Percentiles rank a stretch among this genome's conserved stretches.
These are phyloP conservation scores for Neurospora africana DNA, from an alignment of 495 filamentous ascomycete species.

Conservation along the genomic window DNA sequence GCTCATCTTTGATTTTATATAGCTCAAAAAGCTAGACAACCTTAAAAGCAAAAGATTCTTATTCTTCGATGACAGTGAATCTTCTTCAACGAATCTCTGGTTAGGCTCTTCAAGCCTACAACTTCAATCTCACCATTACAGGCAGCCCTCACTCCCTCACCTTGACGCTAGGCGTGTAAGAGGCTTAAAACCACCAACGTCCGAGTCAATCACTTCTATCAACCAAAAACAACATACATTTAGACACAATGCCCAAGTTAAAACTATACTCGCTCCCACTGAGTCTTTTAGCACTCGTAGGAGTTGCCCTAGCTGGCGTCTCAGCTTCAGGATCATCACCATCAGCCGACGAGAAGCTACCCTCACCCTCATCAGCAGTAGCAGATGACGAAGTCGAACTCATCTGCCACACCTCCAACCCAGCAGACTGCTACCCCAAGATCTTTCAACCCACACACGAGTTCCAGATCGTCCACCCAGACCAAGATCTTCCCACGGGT, in stretches of 20 bases:
- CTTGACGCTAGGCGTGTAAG: not conserved
- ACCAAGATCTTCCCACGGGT: slow-evolving; percentile 53
- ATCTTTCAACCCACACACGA: slow-evolving; percentile 50
- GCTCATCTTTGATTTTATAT: slow-evolving; percentile 6
- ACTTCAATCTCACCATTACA: not conserved
- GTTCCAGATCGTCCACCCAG: slow-evolving; percentile 50
- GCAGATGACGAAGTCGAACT: slow-evolving; percentile 28
- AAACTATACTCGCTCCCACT: slow-evolving; percentile 11
- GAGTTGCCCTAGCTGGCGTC: slow-evolving; percentile 11
- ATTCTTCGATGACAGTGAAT: not conserved
- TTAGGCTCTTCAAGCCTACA: not conserved
- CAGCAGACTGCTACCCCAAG: slow-evolving; percentile 52
- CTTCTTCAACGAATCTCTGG: not conserved
- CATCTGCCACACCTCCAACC: slow-evolving; percentile 52
- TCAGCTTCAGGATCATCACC: slow-evolving; percentile 11
- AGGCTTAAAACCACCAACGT: not conserved
- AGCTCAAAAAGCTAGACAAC: not conserved
- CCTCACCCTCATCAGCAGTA: not conserved
- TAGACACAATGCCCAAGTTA: slow-evolving; percentile 10
- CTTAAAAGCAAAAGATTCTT: not conserved
- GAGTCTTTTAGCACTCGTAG: slow-evolving; percentile 15
- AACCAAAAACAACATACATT: not conserved
- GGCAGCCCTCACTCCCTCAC: not conserved
- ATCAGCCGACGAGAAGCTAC: slow-evolving; percentile 10
- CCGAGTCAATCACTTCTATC: not conserved